Base-by-base conservation (phyloP, 2,329 filamentous ascomycete species). In the Xylaria sp. region DNA sequence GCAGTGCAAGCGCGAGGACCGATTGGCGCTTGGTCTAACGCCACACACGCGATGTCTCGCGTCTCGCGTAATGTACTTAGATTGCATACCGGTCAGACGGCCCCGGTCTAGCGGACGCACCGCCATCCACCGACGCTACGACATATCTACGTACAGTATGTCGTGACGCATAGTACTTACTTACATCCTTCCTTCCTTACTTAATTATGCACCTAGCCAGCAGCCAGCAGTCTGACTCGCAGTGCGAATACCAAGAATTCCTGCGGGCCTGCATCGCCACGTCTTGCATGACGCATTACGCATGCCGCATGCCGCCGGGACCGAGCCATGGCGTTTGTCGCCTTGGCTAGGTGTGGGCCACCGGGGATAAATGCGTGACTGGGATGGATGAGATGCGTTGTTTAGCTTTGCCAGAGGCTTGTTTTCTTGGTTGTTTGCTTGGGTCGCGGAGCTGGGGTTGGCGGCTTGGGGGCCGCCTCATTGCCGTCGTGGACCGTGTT, bases 1-100 rank as follows among this genome's bases (percentile, higher is more conserved):
- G 51, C 30, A 39, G 24, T 6, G 34, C 11, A 58, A 47, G 57
- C 42, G 45, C 61, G 56, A 56, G 48, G 55, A 56, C 56, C 65
- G 61, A 68, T 55, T 64, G 55, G 48, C 39, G 24, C 36, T 14
- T 36, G 27, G 45, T n/a, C 32, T 4, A 24, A 54, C n/a, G 34
- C 56, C 47, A 60, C 32, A 60, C 32, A 21, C 36, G 34, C 30
- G 39, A 27, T 30, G 12, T 34, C 54, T n/a, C 55, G 21, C 17
- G 24, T 51, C 19, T 36, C 14, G 50, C 4, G 12, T 1, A 30
- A 32, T 19, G 50, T 36, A 36, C 11, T 7, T 36, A 36, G 34
- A 36, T 36, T 36, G 34, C 34, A 11, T 36, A 36, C 34, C 11
- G 11, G 34, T 36, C 34, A 47, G 17, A 17, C 50, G 27, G 50